phyloP scores from a whole-genome alignment of 495 filamentous ascomycete species.

The Lasiosphaeris hirsuta region DNA sequence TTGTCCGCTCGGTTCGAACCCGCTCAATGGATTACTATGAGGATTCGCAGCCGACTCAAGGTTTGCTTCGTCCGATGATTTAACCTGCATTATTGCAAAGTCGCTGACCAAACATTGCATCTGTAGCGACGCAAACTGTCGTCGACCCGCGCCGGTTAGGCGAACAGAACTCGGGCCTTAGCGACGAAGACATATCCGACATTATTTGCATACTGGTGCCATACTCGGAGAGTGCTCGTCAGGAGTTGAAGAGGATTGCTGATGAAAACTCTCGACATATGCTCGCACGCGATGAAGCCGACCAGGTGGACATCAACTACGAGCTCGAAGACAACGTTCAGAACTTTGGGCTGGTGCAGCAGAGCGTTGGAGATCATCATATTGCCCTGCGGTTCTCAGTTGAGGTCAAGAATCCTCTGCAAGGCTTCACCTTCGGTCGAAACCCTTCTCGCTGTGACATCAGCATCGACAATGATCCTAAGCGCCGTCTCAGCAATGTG shows the following conservation, averaged over 20 bases:
- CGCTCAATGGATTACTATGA: slow-evolving; percentile 25
- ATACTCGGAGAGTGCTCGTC: slow-evolving; percentile 64
- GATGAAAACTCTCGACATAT: slow-evolving; percentile 37
- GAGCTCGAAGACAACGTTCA: slow-evolving; percentile 37
- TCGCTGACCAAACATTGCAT: slow-evolving; percentile 16
- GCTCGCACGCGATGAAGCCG: slow-evolving; percentile 36
- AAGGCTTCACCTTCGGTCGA: slow-evolving; percentile 84
- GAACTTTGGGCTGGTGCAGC: slow-evolving; percentile 42
- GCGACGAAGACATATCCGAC: slow-evolving; percentile 76
- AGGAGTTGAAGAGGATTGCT: slow-evolving; percentile 59
- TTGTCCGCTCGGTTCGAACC: neutral
- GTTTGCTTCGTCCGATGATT: slow-evolving; percentile 10
- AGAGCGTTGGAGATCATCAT: slow-evolving; percentile 56
- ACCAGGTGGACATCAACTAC: slow-evolving; percentile 49
- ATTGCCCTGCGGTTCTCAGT: slow-evolving; percentile 80
- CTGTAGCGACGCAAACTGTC: slow-evolving; percentile 70
- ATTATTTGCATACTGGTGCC: slow-evolving; percentile 89
- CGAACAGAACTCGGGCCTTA: slow-evolving; percentile 70
- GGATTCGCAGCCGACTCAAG: slow-evolving; percentile 28
- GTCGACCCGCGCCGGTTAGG: slow-evolving; percentile 76
- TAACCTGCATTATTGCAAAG: neutral
- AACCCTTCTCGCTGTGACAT: slow-evolving; percentile 71
- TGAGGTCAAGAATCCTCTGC: slow-evolving; percentile 54
- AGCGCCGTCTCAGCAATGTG: slow-evolving; percentile 71
- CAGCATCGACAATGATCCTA: slow-evolving; percentile 54